Base-by-base conservation (phyloP, 2,329 filamentous ascomycete species). In the Cladophialophora exuberans region DNA sequence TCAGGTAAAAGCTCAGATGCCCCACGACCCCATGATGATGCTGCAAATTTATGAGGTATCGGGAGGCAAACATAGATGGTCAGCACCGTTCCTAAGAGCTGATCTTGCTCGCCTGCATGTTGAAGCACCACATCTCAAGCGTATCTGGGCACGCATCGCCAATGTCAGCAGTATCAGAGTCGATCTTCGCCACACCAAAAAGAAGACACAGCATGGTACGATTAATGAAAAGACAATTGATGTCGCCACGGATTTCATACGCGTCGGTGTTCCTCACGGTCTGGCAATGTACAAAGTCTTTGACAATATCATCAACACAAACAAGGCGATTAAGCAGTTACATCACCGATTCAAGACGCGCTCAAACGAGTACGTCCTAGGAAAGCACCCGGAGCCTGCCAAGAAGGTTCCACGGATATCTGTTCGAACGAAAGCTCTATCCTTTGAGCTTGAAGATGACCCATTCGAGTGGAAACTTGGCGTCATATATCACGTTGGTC, bases 391-490 rank as follows among this genome's bases (percentile, higher is more conserved):
- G 0, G 90, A 96, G 71, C 86, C 82, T 0, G 90, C 95, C 0
- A 97, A 95, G 69, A 78, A 83, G 41, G 85, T 99, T 0, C 94
- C 94, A 1, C 93, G 89, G 67, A 78, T 99, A 18, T 93, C 91
- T 0, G 63, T 99, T 7, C 84, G 91, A 47, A 88, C 87, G 51
- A 88, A 89, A 64, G 89, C 88, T 4, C 79, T 99, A 20, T 75
- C 96, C 2, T 93, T 99, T 56, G 93, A 97, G 67, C 79, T 99
- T 30, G 94, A 99, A 72, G 94, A 99, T 69, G 93, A 94, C 45
- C 87, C 90, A 0, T 99, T 99, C 66, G 94, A 99, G 70, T 99
- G 92, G 89, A 97, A 97, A 69, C 78, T 99, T 7, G 90, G 92
- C 13, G 86, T 91, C 67, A 99, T 99, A 47, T 99, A 97, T 70